phyloP scores from a whole-genome alignment of 2,329 filamentous ascomycete species.

The Aurifilum marmelostoma region DNA sequence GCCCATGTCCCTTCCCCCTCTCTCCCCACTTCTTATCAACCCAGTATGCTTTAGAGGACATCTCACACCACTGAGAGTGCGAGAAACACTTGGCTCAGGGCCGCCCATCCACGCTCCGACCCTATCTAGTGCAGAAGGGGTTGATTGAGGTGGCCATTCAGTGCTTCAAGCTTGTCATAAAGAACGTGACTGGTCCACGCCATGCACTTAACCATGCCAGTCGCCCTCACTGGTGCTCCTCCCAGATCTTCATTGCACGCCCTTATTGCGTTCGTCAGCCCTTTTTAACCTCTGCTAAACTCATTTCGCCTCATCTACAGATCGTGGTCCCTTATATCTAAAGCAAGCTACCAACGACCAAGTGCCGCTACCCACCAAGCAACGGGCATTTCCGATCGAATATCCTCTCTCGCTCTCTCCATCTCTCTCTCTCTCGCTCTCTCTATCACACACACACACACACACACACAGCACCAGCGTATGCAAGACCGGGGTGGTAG shows the following conservation, averaged over 20 bases:
- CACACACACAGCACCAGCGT: not conserved
- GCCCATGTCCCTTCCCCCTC: not conserved
- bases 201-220: constrained; percentile 40
- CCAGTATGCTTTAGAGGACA: constrained; percentile 18
- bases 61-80: constrained; percentile 25
- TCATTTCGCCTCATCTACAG: constrained; percentile 34
- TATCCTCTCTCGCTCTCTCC: not conserved
- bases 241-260: constrained; percentile 31
- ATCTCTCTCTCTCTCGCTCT: not conserved
- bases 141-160: constrained; percentile 42
- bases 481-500: constrained; percentile 16
- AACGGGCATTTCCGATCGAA: constrained; percentile 14
- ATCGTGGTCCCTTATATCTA: constrained; percentile 26
- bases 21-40: constrained; percentile 11
- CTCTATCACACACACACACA: no score
- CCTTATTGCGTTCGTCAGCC: constrained; percentile 26
- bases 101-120: constrained; percentile 40
- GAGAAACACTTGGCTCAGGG: constrained; percentile 36
- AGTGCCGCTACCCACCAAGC: constrained; percentile 31
- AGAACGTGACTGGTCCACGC: constrained; percentile 45
- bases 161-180: constrained; percentile 39
- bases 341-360: constrained; percentile 23
- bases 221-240: constrained; percentile 31
- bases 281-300: constrained; percentile 36
- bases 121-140: constrained; percentile 40